Percentiles rank a stretch among this genome's conserved stretches.
These are phyloP conservation scores for Malassezia caprae DNA, from an alignment of 1,284 basidiomycete species.

Conservation along the genomic window DNA sequence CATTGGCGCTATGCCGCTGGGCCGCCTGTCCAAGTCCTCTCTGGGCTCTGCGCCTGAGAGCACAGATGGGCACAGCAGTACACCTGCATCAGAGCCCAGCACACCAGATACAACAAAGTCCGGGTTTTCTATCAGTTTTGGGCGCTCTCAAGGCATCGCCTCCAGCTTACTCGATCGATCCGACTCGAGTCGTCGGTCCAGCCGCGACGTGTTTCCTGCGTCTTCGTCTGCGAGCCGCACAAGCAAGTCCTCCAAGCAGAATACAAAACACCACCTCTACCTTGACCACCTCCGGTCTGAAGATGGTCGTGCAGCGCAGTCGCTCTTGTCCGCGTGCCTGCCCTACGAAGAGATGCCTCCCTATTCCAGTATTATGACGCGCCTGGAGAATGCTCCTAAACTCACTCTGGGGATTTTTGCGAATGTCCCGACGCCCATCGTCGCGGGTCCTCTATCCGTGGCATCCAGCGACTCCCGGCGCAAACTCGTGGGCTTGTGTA, in stretches of 20 bases:
- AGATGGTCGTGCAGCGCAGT: conserved; percentile 31
- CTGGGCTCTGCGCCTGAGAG: neutral
- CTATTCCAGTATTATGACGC: conserved; percentile 28
- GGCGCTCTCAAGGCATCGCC: neutral
- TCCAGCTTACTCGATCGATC: neutral
- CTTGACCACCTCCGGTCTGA: conserved; percentile 35
- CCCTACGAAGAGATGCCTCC: conserved; percentile 34
- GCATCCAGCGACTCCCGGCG: conserved; percentile 21
- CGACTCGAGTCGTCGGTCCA: neutral
- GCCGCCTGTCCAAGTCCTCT: neutral
- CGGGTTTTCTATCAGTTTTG: neutral
- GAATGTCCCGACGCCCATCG: conserved; percentile 30
- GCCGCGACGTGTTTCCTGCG: neutral
- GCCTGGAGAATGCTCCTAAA: conserved; percentile 37
- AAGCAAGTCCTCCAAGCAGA: neutral
- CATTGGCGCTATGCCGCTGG: conserved; percentile 7
- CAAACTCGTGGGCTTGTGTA: conserved; percentile 32
- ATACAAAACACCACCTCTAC: conserved; percentile 2
- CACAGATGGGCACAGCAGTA: neutral
- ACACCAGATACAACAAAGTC: neutral
- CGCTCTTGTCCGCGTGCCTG: conserved; percentile 25
- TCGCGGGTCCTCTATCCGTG: conserved; percentile 36
- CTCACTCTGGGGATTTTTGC: conserved; percentile 41
- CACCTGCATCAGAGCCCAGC: neutral
- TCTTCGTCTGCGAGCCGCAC: neutral